Evolutionary conservation across 352 stramenopile species (phyloP).

Genomic region (Globisporangium heterothallicum): DNA sequence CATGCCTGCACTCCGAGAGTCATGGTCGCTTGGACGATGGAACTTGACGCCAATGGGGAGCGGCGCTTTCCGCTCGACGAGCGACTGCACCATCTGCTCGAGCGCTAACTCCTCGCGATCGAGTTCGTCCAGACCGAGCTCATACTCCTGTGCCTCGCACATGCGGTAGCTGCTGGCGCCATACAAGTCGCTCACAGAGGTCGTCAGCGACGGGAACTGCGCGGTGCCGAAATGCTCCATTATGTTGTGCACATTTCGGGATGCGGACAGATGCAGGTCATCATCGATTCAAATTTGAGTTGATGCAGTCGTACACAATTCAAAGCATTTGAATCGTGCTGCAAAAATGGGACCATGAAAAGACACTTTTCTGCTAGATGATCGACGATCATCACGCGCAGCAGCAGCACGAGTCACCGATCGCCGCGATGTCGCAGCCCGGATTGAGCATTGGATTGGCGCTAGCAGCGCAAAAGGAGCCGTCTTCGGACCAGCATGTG

Average conservation of each 20-base stretch:
- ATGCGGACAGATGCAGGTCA: not conserved
- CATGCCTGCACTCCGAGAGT: not conserved
- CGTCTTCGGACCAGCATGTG: not conserved
- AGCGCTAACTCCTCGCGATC: slow-evolving; percentile 54
- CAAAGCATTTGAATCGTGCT: slow-evolving; percentile 5
- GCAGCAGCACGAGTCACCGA: slow-evolving; percentile 8
- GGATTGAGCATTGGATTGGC: slow-evolving; percentile 20
- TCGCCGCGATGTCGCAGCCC: slow-evolving; percentile 17
- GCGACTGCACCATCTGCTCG: slow-evolving; percentile 37
- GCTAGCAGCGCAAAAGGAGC: slow-evolving; percentile 20
- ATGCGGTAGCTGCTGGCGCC: slow-evolving; percentile 43
- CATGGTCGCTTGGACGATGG: slow-evolving; percentile 21
- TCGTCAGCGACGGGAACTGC: slow-evolving; percentile 32
- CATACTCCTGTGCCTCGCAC: slow-evolving; percentile 38
- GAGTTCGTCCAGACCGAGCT: slow-evolving; percentile 43
- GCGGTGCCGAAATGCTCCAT: slow-evolving; percentile 6
- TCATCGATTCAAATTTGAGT: not conserved
- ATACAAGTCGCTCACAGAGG: slow-evolving; percentile 54
- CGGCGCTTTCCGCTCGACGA: slow-evolving; percentile 44
- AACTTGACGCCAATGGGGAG: slow-evolving; percentile 61
- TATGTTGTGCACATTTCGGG: not conserved
- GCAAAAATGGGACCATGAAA: not conserved
- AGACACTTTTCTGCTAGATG: not conserved
- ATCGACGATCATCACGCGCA: slow-evolving; percentile 9
- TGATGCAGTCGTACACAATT: not conserved